Base-by-base conservation (phyloP, 2,329 filamentous ascomycete genomes). In the Penicillium sp. region DNA sequence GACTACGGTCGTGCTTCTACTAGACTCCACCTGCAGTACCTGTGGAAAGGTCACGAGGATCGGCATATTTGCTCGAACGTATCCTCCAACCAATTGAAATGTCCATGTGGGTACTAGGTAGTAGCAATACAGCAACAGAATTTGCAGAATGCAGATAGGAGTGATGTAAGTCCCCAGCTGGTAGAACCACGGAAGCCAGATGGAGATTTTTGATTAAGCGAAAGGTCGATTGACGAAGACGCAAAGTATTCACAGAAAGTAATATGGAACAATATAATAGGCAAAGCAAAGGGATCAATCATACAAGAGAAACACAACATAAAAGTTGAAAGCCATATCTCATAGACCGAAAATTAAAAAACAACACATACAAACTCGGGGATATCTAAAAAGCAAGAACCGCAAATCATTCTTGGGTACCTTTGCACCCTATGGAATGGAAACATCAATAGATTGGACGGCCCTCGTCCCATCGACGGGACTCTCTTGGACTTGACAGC, bases 381-480 rank as follows among this genome's bases (percentile, higher is more conserved):
- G 53, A 54, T 48, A 56, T 59, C 22, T 36, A 53, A 48, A 50
- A 52, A 32, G 34, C 44, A 56, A 50, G 36, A 32, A 48, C 18
- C 10, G 13, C 21, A 34, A 27, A 53, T 32, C 29, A 48, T 52
- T 55, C 56, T 56, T 41, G 40, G 43, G 41, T 57, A 45, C 51
- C 59, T 46, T 36, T 49, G n/a, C 45, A 34, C 31, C 40, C 31
- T 36, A 22, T 18, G 38, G 34, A 31, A 40, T 41, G 21, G 27
- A 50, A 14, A 27, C 8, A 46, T 71, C 53, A 77, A 56, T 76
- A 77, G 45, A 76, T 73, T 14, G 75, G 71, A 48, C 74, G 67
- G 18, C 75, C 72, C 53, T 77, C 74, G 50, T 77, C 71, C 75
- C 75, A 76, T 41, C 66, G 65, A 40, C 73, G 68, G 10, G 63